phyloP scores from a whole-genome alignment of 371 early-diverging fungal genomes.

The Rhizopus arrhizus region DNA sequence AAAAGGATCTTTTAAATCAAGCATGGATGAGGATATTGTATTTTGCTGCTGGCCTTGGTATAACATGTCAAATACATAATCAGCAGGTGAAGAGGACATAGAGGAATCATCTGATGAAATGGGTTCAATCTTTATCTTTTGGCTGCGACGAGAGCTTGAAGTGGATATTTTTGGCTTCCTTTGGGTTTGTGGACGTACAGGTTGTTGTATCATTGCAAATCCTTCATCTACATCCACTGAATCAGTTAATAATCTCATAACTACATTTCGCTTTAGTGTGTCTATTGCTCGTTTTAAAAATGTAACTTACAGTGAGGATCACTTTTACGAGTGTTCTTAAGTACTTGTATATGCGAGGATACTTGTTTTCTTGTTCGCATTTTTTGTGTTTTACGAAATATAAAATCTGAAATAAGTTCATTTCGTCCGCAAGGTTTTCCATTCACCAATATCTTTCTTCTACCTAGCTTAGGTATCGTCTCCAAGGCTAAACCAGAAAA shows the following conservation, averaged over 20 bases:
- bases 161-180: conserved; percentile 6
- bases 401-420: conserved; percentile 77
- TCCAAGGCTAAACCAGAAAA: conserved; percentile 47
- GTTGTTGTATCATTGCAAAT: conserved; percentile 12
- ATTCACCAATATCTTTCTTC: conserved; percentile 61
- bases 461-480: conserved; percentile 59
- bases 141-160: conserved; percentile 2
- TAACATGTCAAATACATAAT: conserved; percentile 52
- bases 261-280: conserved; percentile 22
- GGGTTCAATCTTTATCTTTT: conserved; percentile 15
- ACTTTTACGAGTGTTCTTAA: conserved; percentile 71
- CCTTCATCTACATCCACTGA: conserved; percentile 38
- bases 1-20: conserved; percentile 30
- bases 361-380: conserved; percentile 76
- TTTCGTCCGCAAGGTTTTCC: conserved; percentile 76
- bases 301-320: conserved; percentile 58
- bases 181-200: conserved; percentile 5
- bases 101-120: conserved; percentile 49
- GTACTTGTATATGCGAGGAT: conserved; percentile 78
- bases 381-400: conserved; percentile 65
- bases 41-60: conserved; percentile 34
- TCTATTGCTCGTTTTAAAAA: not conserved
- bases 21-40: conserved; percentile 23
- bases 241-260: conserved; percentile 61
- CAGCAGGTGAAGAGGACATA: conserved; percentile 41